Evolutionary conservation across 139 green algal genomes (phyloP).

Genomic region (Coccomyxa sp.): DNA sequence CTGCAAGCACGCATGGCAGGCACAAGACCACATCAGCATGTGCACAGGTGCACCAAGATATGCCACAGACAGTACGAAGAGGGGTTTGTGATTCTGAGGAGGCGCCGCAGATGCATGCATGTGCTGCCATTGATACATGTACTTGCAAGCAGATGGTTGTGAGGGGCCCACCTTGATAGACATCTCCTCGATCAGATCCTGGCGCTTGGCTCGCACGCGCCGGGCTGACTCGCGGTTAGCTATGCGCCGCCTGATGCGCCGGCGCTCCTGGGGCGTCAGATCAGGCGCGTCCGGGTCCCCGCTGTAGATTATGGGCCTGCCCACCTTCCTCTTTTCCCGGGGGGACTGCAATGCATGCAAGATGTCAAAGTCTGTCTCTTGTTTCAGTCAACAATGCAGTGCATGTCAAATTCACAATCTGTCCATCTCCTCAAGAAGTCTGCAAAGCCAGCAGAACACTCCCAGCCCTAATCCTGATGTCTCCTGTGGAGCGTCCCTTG

Average conservation of each 20-base stretch:
- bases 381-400: background rate
- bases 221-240: slow-evolving; percentile 39
- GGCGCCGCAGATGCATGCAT: background rate
- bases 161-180: slow-evolving; percentile 7
- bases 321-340: slow-evolving; percentile 28
- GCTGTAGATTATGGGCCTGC: slow-evolving; percentile 22
- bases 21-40: background rate
- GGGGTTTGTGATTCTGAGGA: background rate
- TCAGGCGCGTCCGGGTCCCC: slow-evolving; percentile 24
- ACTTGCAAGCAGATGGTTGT: background rate
- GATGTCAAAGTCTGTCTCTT: background rate
- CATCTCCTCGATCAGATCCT: slow-evolving; percentile 32
- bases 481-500: too few species aligned
- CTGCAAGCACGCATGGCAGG: background rate
- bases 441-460: background rate
- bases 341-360: slow-evolving; percentile 10
- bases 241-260: slow-evolving; percentile 34
- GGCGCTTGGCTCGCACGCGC: slow-evolving; percentile 27
- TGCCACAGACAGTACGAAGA: background rate
- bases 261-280: slow-evolving; percentile 24
- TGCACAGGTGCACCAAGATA: background rate
- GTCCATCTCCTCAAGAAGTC: too few species aligned
- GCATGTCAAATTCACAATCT: too few species aligned
- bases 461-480: background rate
- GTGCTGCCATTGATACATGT: background rate